Evolutionary conservation across 768 basidiomycete species (phyloP).

Genomic region (Xanthoconium stramineum): DNA sequence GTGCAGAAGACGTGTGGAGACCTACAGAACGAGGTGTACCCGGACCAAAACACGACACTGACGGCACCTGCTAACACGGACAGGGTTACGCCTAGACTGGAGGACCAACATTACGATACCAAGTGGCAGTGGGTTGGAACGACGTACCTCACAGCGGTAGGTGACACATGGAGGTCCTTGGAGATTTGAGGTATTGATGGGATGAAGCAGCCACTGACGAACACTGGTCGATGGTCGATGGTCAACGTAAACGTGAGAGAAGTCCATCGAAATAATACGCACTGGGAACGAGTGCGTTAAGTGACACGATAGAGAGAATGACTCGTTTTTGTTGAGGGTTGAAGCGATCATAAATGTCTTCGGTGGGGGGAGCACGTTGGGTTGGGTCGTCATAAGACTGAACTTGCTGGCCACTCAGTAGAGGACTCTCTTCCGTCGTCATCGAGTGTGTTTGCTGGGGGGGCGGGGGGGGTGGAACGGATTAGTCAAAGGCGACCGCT

Average conservation of each 20-base stretch:
- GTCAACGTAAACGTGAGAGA: background rate
- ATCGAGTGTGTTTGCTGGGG: constrained; percentile 12
- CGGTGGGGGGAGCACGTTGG: constrained; percentile 5
- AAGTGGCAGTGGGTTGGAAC: background rate
- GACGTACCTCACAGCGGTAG: constrained; percentile 52
- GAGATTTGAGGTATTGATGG: constrained; percentile 76
- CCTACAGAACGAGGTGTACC: constrained; percentile 50
- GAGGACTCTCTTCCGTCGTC: constrained; percentile 29
- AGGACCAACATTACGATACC: background rate
- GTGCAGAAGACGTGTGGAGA: constrained; percentile 3
- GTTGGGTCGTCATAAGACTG: background rate
- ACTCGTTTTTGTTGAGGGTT: constrained; percentile 44
- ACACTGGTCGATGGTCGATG: constrained; percentile 41
- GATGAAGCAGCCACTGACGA: constrained; percentile 66
- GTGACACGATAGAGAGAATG: constrained; percentile 58
- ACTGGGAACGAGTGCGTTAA: constrained; percentile 64
- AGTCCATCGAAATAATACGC: constrained; percentile 20
- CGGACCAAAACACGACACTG: constrained; percentile 51
- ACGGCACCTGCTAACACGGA: constrained; percentile 44
- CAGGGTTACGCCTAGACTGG: constrained; percentile 50
- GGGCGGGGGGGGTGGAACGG: no score
- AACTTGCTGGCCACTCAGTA: constrained; percentile 18
- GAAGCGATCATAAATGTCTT: constrained; percentile 58
- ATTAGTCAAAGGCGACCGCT: no score
- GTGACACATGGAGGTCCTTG: constrained; percentile 55